These are phyloP conservation scores for Stagonosporopsis tanaceti DNA, from an alignment of 2,329 filamentous ascomycete species.

Conservation along the genomic window DNA sequence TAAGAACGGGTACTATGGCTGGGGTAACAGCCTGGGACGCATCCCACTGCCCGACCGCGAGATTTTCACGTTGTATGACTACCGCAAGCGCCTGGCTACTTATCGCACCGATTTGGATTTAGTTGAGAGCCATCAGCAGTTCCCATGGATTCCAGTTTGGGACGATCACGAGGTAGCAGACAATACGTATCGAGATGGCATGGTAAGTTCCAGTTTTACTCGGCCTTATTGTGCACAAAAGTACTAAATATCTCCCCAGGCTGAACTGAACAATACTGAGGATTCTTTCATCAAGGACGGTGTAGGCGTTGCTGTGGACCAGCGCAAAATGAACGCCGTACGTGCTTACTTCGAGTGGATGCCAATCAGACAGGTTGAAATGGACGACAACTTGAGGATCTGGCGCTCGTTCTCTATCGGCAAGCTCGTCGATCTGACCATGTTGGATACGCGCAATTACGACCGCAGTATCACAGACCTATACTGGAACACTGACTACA, in stretches of 20 bases:
- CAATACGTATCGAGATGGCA: constrained; percentile 54
- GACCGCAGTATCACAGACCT: constrained; percentile 55
- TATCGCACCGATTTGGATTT: constrained; percentile 54
- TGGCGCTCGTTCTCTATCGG: constrained; percentile 55
- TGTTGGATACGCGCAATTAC: constrained; percentile 55
- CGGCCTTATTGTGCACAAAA: constrained; percentile 34
- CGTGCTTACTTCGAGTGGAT: constrained; percentile 57
- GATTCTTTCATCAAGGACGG: constrained; percentile 51
- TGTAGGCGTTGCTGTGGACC: constrained; percentile 50
- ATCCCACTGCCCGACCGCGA: constrained; percentile 47
- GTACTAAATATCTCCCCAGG: constrained; percentile 33
- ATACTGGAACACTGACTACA: constrained; percentile 68
- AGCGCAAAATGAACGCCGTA: constrained; percentile 57
- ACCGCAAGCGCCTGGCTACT: constrained; percentile 51
- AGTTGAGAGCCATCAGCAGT: constrained; percentile 51
- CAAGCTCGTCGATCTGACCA: constrained; percentile 53
- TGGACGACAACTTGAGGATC: constrained; percentile 55
- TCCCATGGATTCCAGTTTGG: constrained; percentile 55
- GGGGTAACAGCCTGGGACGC: constrained; percentile 44
- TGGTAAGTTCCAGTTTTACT: constrained; percentile 10
- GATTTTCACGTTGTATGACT: constrained; percentile 55
- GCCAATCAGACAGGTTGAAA: constrained; percentile 54
- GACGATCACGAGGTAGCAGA: constrained; percentile 57
- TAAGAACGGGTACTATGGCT: constrained; percentile 47
- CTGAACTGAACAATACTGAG: constrained; percentile 54